A percentile compares a stretch with the other conserved stretches of the same genome.
Evolutionary conservation across 2,329 filamentous ascomycete species (phyloP).

Genomic region (Calonectria hongkongensis): DNA sequence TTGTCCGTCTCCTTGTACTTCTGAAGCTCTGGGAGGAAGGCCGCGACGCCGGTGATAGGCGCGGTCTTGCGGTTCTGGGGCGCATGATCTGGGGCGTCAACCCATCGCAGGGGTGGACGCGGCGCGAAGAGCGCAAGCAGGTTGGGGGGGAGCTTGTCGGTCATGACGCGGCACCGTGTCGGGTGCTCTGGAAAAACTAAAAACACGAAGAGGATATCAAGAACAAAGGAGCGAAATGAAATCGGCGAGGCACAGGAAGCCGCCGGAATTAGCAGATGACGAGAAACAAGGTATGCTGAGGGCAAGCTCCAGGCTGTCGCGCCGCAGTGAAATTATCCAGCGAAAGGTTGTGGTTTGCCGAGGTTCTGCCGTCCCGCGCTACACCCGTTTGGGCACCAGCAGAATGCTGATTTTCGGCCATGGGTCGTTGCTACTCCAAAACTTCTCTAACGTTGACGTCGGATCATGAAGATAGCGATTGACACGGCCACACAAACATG

Average conservation of each 20-base stretch:
- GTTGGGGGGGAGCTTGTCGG: slow-evolving; percentile 95
- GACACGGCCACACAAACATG: slow-evolving; percentile 66
- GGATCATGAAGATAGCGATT: slow-evolving; percentile 55
- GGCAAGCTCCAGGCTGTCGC: slow-evolving; percentile 48
- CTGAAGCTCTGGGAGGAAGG: slow-evolving; percentile 83
- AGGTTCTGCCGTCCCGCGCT: slow-evolving; percentile 49
- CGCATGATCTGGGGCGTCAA: slow-evolving; percentile 87
- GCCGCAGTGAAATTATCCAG: slow-evolving; percentile 53
- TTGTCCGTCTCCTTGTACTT: slow-evolving; percentile 86
- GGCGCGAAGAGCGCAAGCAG: slow-evolving; percentile 96
- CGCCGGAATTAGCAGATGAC: slow-evolving; percentile 37
- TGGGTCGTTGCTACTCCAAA: slow-evolving; percentile 43
- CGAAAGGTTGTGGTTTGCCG: slow-evolving; percentile 45
- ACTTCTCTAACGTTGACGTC: slow-evolving; percentile 47
- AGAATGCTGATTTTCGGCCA: slow-evolving; percentile 53
- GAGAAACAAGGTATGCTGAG: slow-evolving; percentile 36
- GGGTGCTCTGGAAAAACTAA: slow-evolving; percentile 29
- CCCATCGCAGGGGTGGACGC: slow-evolving; percentile 92
- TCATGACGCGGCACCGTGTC: slow-evolving; percentile 76
- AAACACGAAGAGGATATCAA: slow-evolving; percentile 13
- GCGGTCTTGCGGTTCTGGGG: slow-evolving; percentile 88
- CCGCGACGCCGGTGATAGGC: slow-evolving; percentile 82
- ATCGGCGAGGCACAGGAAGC: slow-evolving; percentile 37
- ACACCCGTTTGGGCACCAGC: slow-evolving; percentile 51
- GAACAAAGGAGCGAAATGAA: slow-evolving; percentile 39